A percentile compares a stretch with the other conserved stretches of the same genome.
Evolutionary conservation across 495 filamentous ascomycete species (phyloP).

Genomic region (Penicillium nucicola): DNA sequence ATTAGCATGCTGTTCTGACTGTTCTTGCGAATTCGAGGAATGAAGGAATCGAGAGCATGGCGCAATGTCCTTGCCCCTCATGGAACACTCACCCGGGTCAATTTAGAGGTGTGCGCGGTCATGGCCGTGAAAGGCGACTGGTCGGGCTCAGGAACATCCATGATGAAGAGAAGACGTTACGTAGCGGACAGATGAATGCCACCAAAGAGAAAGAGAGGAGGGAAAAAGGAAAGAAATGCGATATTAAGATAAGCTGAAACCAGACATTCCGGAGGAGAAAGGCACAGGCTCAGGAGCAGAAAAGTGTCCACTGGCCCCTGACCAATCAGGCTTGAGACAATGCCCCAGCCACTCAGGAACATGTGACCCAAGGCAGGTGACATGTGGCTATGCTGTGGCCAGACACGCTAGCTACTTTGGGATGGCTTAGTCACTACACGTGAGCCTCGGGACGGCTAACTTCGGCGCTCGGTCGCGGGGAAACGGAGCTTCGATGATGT

Average conservation of each 20-base stretch:
- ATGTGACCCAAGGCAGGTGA: slow-evolving; percentile 15
- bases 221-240: slow-evolving; percentile 12
- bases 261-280: slow-evolving; percentile 22
- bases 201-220: slow-evolving; percentile 10
- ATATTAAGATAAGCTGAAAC: slow-evolving; percentile 25
- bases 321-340: slow-evolving; percentile 22
- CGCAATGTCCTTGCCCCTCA: slow-evolving; percentile 13
- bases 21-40: neutral
- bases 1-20: slow-evolving; percentile 11
- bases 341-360: slow-evolving; percentile 9
- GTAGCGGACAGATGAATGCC: neutral
- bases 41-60: slow-evolving; percentile 7
- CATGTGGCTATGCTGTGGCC: slow-evolving; percentile 4
- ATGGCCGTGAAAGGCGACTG: slow-evolving; percentile 82
- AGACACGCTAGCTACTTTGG: slow-evolving; percentile 1
- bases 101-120: slow-evolving; percentile 74
- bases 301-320: slow-evolving; percentile 39
- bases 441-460: slow-evolving; percentile 33
- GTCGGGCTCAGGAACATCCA: slow-evolving; percentile 79
- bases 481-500: slow-evolving; percentile 19
- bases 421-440: slow-evolving; percentile 12
- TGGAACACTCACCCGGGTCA: slow-evolving; percentile 57
- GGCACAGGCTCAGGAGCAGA: slow-evolving; percentile 21
- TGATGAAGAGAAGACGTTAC: slow-evolving; percentile 32
- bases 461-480: slow-evolving; percentile 31